phyloP scores from a whole-genome alignment of 306 rosid species.

The Hippophae gyantsensis region DNA sequence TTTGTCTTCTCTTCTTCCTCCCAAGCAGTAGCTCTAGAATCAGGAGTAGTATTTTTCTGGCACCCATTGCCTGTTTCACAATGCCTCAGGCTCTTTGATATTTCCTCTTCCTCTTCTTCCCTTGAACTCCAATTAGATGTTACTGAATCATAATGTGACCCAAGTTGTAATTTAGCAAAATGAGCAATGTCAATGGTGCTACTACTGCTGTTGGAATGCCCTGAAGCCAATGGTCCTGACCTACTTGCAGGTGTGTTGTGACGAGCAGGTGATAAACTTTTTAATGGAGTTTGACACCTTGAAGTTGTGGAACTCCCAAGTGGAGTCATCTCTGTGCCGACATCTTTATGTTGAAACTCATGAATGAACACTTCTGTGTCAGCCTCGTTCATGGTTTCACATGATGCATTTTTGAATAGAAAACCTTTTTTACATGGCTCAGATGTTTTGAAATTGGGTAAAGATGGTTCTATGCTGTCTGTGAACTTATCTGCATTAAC shows the following conservation, averaged over 20 bases:
- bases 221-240: conserved; percentile 73
- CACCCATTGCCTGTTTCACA: conserved; percentile 38
- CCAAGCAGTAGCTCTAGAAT: conserved; percentile 65
- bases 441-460: conserved; percentile 43
- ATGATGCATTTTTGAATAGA: conserved; percentile 48
- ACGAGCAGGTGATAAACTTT: conserved; percentile 74
- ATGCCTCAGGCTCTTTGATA: conserved; percentile 91
- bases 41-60: conserved; percentile 43
- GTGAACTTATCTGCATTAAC: conserved; percentile 75
- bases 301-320: conserved; percentile 94
- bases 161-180: conserved; percentile 64
- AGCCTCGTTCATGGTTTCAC: conserved; percentile 42
- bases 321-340: conserved; percentile 94
- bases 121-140: conserved; percentile 86
- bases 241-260: conserved; percentile 80
- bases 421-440: conserved; percentile 65
- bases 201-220: conserved; percentile 18
- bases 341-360: conserved; percentile 58
- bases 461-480: conserved; percentile 44
- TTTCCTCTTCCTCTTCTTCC: conserved; percentile 89
- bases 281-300: conserved; percentile 82
- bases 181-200: conserved; percentile 54
- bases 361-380: conserved; percentile 36
- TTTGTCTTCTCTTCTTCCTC: conserved; percentile 80
- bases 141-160: conserved; percentile 59